Evolutionary conservation across 352 stramenopile genomes (phyloP).

Genomic region (Paralagenidium karlingii): DNA sequence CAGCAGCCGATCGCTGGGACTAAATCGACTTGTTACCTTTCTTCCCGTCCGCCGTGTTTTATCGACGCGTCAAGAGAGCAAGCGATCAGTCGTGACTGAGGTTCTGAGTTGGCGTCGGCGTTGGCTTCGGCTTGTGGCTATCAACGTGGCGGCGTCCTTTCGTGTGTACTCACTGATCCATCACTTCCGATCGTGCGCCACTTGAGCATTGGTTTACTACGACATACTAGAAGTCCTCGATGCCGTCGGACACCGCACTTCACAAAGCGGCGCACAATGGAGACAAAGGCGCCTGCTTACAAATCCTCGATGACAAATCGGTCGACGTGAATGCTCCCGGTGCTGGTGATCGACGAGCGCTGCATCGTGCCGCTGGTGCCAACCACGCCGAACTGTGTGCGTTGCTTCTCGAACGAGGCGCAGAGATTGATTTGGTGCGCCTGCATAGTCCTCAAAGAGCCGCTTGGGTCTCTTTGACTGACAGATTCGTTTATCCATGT

Average conservation of each 20-base stretch:
- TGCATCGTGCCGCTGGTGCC: conserved; percentile 78
- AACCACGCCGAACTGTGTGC: conserved; percentile 85
- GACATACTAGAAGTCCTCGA: too few species aligned
- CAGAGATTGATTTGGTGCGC: conserved; percentile 73
- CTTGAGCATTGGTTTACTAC: too few species aligned
- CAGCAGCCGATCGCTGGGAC: too few species aligned
- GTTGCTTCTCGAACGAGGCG: conserved; percentile 74
- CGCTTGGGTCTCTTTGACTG: not conserved
- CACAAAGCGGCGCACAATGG: conserved; percentile 87
- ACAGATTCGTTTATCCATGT: not conserved
- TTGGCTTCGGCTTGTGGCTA: too few species aligned
- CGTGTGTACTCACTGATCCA: too few species aligned
- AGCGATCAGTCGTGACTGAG: too few species aligned
- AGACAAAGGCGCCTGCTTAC: conserved; percentile 75
- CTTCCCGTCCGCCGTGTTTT: too few species aligned
- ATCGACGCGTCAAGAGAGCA: too few species aligned
- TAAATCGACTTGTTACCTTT: too few species aligned
- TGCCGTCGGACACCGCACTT: conserved; percentile 82
- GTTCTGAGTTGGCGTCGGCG: too few species aligned
- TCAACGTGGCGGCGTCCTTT: too few species aligned
- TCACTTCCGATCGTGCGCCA: too few species aligned
- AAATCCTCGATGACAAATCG: conserved; percentile 81
- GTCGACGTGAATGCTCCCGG: conserved; percentile 82
- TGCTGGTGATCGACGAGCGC: conserved; percentile 72
- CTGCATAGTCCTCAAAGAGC: conserved; percentile 1